phyloP scores from a whole-genome alignment of 2,329 filamentous ascomycete genomes.

The Cryphonectria naterciae region DNA sequence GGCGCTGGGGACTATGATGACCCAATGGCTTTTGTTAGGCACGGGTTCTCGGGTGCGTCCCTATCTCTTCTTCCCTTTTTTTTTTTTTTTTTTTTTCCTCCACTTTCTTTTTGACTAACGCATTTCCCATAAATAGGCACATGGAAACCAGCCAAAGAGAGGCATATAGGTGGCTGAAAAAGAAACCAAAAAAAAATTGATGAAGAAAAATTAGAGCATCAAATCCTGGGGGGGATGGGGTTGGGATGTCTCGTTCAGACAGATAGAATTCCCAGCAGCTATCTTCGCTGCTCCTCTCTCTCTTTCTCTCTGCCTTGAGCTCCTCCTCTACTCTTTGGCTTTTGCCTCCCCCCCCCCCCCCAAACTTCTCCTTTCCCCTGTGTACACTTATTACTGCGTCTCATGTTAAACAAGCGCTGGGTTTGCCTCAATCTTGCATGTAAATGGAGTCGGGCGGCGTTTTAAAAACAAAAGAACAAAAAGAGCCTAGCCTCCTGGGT shows the following conservation, averaged over 20 bases:
- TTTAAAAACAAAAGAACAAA: not conserved
- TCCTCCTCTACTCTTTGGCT: not conserved
- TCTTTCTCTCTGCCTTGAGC: not conserved
- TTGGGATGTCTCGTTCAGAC: not conserved
- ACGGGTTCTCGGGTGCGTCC: constrained; percentile 86
- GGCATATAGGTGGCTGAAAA: constrained; percentile 8
- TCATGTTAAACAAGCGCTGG: not conserved
- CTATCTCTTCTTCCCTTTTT: no score
- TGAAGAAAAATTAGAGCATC: not conserved
- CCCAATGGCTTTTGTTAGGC: constrained; percentile 96
- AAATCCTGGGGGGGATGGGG: no score
- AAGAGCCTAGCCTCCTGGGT: not conserved
- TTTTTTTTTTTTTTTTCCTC: no score
- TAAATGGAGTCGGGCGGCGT: not conserved
- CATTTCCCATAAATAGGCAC: not conserved
- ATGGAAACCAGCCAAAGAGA: constrained; percentile 12
- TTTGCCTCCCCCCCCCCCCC: not conserved
- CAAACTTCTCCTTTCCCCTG: not conserved
- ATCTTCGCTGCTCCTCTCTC: not conserved
- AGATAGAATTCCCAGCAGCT: not conserved
- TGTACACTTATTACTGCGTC: not conserved
- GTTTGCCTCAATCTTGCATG: not conserved
- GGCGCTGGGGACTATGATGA: constrained; percentile 85
- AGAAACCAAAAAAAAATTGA: not conserved
- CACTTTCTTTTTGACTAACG: constrained; percentile 9